Evolutionary conservation across 1,284 basidiomycete species (phyloP).

Genomic region (Bondarzewia mesenterica): DNA sequence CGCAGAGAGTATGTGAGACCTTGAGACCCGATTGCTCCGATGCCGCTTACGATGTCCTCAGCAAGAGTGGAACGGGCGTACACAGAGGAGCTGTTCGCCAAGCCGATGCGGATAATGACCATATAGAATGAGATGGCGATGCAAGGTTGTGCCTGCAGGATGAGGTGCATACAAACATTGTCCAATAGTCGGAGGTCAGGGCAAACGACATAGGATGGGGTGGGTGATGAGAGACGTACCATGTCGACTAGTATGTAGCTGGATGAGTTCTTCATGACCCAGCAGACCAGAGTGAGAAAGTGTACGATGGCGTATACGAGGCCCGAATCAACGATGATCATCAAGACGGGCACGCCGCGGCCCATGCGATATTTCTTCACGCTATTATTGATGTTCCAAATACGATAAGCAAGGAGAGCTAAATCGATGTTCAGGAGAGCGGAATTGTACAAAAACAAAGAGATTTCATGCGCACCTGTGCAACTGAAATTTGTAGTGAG

Average conservation of each 20-base stretch:
- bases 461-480: slow-evolving; percentile 3
- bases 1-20: neutral
- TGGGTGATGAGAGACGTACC: neutral
- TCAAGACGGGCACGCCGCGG: neutral
- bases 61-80: neutral
- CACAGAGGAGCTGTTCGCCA: slow-evolving; percentile 2
- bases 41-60: neutral
- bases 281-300: neutral
- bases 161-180: too few relatives aligned
- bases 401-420: slow-evolving; percentile 8
- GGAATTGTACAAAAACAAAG: neutral
- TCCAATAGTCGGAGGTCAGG: too few relatives aligned
- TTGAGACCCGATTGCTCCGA: neutral
- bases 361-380: neutral
- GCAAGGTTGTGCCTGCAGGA: neutral
- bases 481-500: slow-evolving; percentile 10
- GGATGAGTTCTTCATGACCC: neutral
- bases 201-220: too few relatives aligned
- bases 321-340: slow-evolving; percentile 2
- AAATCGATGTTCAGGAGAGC: neutral
- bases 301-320: neutral
- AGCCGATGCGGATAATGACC: slow-evolving; percentile 3
- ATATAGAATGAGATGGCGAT: slow-evolving; percentile 6
- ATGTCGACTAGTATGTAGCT: slow-evolving; percentile 2
- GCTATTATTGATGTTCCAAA: slow-evolving; percentile 7